A percentile compares a stretch with the other conserved stretches of the same genome.
phyloP scores from a whole-genome alignment of 345 rosid species.

The Sonneratia alba region DNA sequence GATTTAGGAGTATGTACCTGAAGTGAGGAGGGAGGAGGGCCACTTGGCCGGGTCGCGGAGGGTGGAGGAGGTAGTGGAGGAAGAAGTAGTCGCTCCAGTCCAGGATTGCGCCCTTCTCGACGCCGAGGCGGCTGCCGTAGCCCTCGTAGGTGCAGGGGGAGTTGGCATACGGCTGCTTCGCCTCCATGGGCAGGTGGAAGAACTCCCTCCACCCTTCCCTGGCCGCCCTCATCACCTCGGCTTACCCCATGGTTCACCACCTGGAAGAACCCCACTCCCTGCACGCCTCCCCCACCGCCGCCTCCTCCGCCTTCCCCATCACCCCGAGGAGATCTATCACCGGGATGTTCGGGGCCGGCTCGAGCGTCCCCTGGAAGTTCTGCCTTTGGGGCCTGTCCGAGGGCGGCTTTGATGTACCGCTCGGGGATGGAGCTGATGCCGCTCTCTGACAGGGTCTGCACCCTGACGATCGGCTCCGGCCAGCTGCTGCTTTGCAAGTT shows the following conservation, averaged over 20 bases:
- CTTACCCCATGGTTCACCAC: constrained; percentile 82
- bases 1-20: constrained; percentile 35
- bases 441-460: too few species aligned
- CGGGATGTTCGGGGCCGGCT: constrained; percentile 34
- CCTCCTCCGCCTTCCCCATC: constrained; percentile 17
- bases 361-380: background rate
- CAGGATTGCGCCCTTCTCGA: constrained; percentile 65
- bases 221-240: constrained; percentile 34
- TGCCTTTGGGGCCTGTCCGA: too few species aligned
- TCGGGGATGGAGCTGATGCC: too few species aligned
- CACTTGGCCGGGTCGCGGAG: constrained; percentile 49
- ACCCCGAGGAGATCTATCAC: constrained; percentile 37
- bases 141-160: constrained; percentile 82
- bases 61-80: constrained; percentile 47
- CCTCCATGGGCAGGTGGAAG: constrained; percentile 61
- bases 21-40: constrained; percentile 62
- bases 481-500: too few species aligned
- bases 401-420: too few species aligned
- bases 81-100: constrained; percentile 95
- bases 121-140: constrained; percentile 82
- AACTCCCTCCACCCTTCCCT: constrained; percentile 62
- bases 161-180: constrained; percentile 57
- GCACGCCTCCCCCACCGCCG: constrained; percentile 37
- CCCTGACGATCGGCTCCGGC: too few species aligned
- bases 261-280: constrained; percentile 84